Conservation (phyloP, 495 filamentous ascomycete genomes). For the Talaromyces ruber region DNA sequence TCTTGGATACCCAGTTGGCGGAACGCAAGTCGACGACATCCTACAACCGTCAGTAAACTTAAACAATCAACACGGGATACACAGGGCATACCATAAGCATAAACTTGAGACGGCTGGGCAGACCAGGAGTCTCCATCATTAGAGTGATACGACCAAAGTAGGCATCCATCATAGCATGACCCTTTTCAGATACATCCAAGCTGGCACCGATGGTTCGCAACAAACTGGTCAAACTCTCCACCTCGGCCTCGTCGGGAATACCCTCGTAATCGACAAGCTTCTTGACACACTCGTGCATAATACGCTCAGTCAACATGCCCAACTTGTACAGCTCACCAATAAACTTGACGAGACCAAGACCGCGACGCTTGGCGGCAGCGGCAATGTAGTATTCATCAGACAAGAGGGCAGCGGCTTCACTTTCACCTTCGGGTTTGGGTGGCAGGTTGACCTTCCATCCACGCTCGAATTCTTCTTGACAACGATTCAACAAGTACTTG, state of each 20-base stretch:
- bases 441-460: conserved; percentile 93
- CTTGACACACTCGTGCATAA: conserved; percentile 99
- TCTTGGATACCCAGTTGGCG: conserved; percentile 73
- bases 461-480: conserved; percentile 97
- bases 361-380: conserved; percentile 91
- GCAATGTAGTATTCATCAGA: conserved; percentile 97
- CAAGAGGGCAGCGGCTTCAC: conserved; percentile 68
- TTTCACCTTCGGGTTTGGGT: conserved; percentile 66
- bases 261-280: conserved; percentile 95
- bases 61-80: background rate
- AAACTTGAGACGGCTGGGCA: conserved; percentile 83
- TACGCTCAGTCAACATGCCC: conserved; percentile 94
- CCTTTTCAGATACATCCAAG: conserved; percentile 74
- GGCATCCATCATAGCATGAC: conserved; percentile 74
- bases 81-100: conserved; percentile 69
- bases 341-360: conserved; percentile 96
- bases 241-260: conserved; percentile 86
- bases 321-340: conserved; percentile 99
- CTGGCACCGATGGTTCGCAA: conserved; percentile 84
- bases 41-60: conserved; percentile 18
- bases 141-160: conserved; percentile 83
- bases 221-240: conserved; percentile 89
- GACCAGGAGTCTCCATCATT: conserved; percentile 65
- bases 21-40: conserved; percentile 80
- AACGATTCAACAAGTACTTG: conserved; percentile 97